Conservation (phyloP, 2,329 filamentous ascomycete species). For the Neonectria coccinea region DNA sequence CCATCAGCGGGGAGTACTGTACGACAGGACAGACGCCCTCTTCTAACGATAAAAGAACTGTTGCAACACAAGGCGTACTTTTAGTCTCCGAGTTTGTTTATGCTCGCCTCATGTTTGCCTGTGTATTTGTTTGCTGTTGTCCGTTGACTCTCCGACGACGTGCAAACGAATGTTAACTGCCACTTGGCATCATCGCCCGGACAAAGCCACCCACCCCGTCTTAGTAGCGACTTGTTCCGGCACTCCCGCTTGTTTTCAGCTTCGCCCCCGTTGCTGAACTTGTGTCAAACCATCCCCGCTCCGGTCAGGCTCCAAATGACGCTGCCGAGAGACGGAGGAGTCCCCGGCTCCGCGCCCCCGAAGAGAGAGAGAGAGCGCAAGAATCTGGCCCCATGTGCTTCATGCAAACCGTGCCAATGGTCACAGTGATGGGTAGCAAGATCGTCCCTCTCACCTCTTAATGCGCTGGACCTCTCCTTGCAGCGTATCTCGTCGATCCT, state of each 20-base stretch:
- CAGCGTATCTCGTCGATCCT: constrained; percentile 1
- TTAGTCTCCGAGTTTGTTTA: constrained; percentile 1
- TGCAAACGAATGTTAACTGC: background rate
- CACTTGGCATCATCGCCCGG: background rate
- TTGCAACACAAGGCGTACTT: background rate
- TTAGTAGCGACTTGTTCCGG: background rate
- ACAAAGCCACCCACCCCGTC: background rate
- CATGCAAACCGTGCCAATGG: background rate
- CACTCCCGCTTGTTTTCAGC: background rate
- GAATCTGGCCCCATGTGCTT: background rate
- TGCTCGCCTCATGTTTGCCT: background rate
- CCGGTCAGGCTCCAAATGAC: constrained; percentile 1
- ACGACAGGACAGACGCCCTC: background rate
- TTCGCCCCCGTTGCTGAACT: constrained; percentile 1
- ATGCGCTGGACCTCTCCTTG: constrained; percentile 1
- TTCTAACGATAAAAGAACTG: background rate
- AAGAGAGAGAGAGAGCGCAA: background rate
- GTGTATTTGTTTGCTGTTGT: background rate
- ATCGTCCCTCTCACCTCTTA: background rate
- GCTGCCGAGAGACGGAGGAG: background rate
- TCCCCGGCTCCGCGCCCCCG: background rate
- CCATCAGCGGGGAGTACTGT: background rate
- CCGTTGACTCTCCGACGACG: background rate
- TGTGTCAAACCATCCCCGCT: background rate
- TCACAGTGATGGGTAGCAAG: constrained; percentile 1